Percentiles rank a stretch among this genome's conserved stretches.
These are phyloP conservation scores for Diaporthe caulivora DNA, from an alignment of 2,329 filamentous ascomycete genomes.

Conservation along the genomic window DNA sequence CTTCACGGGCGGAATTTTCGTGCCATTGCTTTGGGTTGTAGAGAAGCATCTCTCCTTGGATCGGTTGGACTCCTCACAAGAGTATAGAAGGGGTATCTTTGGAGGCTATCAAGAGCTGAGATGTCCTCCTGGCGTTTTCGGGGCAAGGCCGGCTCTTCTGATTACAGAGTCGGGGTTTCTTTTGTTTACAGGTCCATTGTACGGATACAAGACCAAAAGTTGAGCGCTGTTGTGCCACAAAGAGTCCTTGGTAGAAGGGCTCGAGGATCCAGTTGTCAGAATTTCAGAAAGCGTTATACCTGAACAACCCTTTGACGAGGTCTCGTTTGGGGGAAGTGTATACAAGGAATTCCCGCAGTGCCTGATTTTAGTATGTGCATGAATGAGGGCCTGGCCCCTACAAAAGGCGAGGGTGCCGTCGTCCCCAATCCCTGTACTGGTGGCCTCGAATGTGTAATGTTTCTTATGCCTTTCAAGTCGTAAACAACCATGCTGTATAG, in stretches of 20 bases:
- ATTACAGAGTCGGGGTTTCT: conserved; percentile 37
- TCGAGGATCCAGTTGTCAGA: neutral
- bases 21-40: conserved; percentile 1
- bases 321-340: neutral
- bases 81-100: conserved; percentile 46
- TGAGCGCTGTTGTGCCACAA: conserved; percentile 12
- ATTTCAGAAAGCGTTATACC: conserved; percentile 9
- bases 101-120: conserved; percentile 70
- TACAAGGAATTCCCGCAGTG: neutral
- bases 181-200: conserved; percentile 36
- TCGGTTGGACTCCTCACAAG: conserved; percentile 39
- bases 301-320: neutral
- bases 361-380: neutral
- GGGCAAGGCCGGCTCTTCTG: conserved; percentile 31
- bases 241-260: conserved; percentile 11
- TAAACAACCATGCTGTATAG: neutral
- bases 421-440: neutral
- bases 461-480: neutral
- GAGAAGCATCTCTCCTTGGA: conserved; percentile 20
- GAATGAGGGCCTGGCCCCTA: neutral
- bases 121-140: conserved; percentile 58
- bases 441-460: neutral
- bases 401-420: neutral
- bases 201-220: conserved; percentile 22
- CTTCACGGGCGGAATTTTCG: neutral